Evolutionary conservation across 2,329 filamentous ascomycete genomes (phyloP).

Genomic region (Cladosporium velox): DNA sequence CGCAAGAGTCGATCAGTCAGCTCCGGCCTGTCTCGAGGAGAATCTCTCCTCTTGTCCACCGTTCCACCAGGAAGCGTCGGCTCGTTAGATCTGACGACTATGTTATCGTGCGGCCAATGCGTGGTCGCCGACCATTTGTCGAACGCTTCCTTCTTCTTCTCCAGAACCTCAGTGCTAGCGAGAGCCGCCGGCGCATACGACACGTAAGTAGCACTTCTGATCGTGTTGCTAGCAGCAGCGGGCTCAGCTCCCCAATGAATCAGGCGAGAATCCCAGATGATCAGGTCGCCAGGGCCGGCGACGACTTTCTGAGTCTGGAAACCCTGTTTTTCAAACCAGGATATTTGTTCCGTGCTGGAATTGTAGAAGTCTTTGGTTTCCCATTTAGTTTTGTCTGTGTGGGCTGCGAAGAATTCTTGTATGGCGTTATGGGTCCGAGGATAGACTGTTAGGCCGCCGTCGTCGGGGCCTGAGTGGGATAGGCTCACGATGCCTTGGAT

Average conservation of each 20-base stretch:
- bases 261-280: constrained; percentile 41
- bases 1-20: neutral
- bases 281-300: constrained; percentile 29
- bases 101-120: constrained; percentile 26
- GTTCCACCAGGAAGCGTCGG: neutral
- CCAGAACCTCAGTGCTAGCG: neutral
- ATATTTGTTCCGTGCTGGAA: neutral
- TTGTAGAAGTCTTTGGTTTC: neutral
- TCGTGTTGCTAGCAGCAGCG: constrained; percentile 24
- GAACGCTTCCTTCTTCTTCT: constrained; percentile 20
- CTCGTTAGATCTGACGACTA: neutral
- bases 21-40: neutral
- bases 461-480: neutral
- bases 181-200: constrained; percentile 26
- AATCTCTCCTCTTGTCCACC: neutral
- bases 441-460: neutral
- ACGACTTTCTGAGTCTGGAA: constrained; percentile 19
- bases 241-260: constrained; percentile 46
- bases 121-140: constrained; percentile 28
- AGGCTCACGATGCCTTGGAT: neutral
- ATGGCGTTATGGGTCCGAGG: neutral
- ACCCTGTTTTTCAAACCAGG: neutral
- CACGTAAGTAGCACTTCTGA: constrained; percentile 24
- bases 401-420: neutral
- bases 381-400: neutral